Evolutionary conservation across 805 yeast genomes (phyloP), one percentile per base, ranked within the genome.

Genomic region (Wickerhamiella shivajii): DNA sequence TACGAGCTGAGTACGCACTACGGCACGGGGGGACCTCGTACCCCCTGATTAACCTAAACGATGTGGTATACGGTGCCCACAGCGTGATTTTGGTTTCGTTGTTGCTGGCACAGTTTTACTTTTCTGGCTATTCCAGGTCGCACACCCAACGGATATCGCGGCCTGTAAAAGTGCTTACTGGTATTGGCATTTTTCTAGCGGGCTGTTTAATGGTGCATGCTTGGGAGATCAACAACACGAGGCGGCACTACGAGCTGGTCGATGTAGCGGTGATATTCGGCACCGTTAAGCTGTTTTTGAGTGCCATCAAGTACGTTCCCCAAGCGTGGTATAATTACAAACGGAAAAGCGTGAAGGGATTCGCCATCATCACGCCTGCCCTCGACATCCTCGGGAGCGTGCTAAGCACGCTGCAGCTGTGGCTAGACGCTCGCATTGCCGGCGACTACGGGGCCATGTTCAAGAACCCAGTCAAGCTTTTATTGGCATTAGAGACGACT

Each of bases 221-320:
- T 3, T 44, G 42, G 38, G 43, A 40, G 25, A 39, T 47, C 31
- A 44, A 42, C 33, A 38, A 45, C 10, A 42, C 51, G n/a, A 32
- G 43, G 3, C 26, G 43, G 6, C 48, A 44, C 34, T 44, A 44
- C 36, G 42, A 45, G 40, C 40, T 53, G 28, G 47, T 64, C 17
- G 60, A 59, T 25, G 55, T 65, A 6, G 61, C 66, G 0, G 43
- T 60, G 18, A 45, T 57, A 26, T 48, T 66, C 14, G 66, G 71
- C 2, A 54, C 61, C 27, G 57, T 61, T 40, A 67, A 67, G 47
- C 58, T 67, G 13, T 39, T 50, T 25, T 53, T 64, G 42, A 62
- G 68, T 39, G 53, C 59, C 23, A 49, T 61, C 29, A 67, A 67
- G 45, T 64, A 67, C 41, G 37, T 67, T 5, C 73, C 73, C 1